Evolutionary conservation across 2,329 filamentous ascomycete genomes (phyloP).

Genomic region (Claviceps spartinae): DNA sequence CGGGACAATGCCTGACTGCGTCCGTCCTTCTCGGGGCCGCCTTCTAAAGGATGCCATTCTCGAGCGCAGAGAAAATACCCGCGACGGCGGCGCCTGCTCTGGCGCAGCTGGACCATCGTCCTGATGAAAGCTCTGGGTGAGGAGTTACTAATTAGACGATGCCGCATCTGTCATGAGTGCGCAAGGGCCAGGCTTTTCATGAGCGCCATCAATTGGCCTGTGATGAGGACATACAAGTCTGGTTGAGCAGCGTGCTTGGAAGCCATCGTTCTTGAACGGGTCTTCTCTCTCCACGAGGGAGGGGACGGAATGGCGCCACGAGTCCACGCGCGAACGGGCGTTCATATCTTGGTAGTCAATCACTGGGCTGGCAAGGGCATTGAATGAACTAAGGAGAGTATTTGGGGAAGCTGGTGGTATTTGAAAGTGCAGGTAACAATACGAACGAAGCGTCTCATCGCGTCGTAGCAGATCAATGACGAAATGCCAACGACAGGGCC

Average conservation of each 20-base stretch:
- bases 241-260: slow-evolving; percentile 17
- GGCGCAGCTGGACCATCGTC: neutral
- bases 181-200: too few species aligned
- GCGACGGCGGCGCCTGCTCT: neutral
- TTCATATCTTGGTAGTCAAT: slow-evolving; percentile 13
- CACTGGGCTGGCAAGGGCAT: too few species aligned
- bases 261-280: slow-evolving; percentile 22
- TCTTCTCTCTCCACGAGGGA: slow-evolving; percentile 21
- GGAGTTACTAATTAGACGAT: neutral
- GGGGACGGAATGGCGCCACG: slow-evolving; percentile 23
- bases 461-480: too few species aligned
- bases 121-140: neutral
- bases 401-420: too few species aligned
- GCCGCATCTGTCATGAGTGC: too few species aligned
- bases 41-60: neutral
- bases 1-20: too few species aligned
- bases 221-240: slow-evolving; percentile 13
- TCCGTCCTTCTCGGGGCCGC: neutral
- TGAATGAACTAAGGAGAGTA: too few species aligned
- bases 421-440: too few species aligned
- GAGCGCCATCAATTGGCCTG: neutral
- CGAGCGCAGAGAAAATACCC: neutral
- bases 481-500: too few species aligned
- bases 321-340: slow-evolving; percentile 13
- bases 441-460: too few species aligned